Evolutionary conservation across 495 filamentous ascomycete species (phyloP), one percentile per base, ranked within the genome.

Genomic region (Sabuloglossum arenarium): DNA sequence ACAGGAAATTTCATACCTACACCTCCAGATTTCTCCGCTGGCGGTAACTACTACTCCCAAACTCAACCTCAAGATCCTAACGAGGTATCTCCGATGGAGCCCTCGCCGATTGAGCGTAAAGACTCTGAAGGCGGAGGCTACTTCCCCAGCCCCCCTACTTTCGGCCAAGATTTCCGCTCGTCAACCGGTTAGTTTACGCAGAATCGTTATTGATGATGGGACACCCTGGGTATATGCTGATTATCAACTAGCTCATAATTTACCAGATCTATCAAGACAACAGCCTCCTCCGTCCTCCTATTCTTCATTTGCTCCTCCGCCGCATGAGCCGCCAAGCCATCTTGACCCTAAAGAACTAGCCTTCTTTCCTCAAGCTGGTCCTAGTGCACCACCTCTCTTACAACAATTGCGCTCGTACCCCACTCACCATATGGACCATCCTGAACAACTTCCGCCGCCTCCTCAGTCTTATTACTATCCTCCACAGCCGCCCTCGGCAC

Each of bases 71-170:
- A 14, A 51, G 47, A 51, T 5, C 3, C 23, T 29, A 19, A 11
- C 28, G 47, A 51, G 4, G 47, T 51, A 28, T 72, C 70, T 5
- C 71, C 71, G 10, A 61, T 73, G 39, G 63, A 55, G 57, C 59
- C 59, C 27, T 62, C 60, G 49, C 49, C 42, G 53, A 31, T 34
- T 28, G 62, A 59, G 28, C 58, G 66, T 43, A 65, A 64, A 51
- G 62, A 58, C 23, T 73, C 75, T n/a, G 60, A 69, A 3, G 72
- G 70, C 11, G 75, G 72, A 29, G 47, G 47, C 0, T 80, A 80
- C 62, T 79, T 78, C 52, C 78, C 78, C 1, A 62, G 65, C 45
- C 62, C 74, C 0, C 73, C 69, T 1, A 2, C 47, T n/a, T 51
- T 51, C 25, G 24, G 11, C 47, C 23, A 51, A 30, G 24, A 27